Percentiles rank a stretch among this genome's conserved stretches.
Evolutionary conservation across 345 rosid species (phyloP).

Genomic region (Aurinia saxatilis): DNA sequence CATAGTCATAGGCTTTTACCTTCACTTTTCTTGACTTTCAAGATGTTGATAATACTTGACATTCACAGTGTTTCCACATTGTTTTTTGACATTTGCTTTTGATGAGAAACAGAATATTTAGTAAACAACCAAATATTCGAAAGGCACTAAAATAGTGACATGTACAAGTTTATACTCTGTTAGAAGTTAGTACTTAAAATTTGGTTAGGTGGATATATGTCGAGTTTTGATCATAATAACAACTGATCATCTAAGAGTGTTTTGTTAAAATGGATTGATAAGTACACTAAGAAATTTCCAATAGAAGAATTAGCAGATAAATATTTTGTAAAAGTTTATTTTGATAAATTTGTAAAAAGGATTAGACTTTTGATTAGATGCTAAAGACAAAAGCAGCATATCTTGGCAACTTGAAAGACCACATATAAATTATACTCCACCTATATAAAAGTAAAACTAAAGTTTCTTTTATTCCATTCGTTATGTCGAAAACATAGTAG

Average conservation of each 20-base stretch:
- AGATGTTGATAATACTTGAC: constrained; percentile 9
- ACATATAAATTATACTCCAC: constrained; percentile 8
- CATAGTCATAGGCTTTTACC: not conserved
- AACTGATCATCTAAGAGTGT: no score
- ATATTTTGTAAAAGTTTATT: no score
- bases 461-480: constrained; percentile 14
- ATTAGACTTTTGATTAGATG: constrained; percentile 5
- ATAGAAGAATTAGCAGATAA: not conserved
- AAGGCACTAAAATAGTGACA: not conserved
- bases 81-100: constrained; percentile 5
- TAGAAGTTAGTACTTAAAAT: no score
- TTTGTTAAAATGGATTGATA: not conserved
- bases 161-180: no score
- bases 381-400: not conserved
- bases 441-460: constrained; percentile 3
- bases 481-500: constrained; percentile 1
- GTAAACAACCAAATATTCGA: not conserved
- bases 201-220: no score
- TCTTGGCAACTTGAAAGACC: not conserved
- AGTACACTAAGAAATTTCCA: no score
- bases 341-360: not conserved
- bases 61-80: no score
- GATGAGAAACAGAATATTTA: not conserved
- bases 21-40: constrained; percentile 7
- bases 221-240: no score